phyloP scores from a whole-genome alignment of 306 rosid genomes.

The Leucaena leucocephala region DNA sequence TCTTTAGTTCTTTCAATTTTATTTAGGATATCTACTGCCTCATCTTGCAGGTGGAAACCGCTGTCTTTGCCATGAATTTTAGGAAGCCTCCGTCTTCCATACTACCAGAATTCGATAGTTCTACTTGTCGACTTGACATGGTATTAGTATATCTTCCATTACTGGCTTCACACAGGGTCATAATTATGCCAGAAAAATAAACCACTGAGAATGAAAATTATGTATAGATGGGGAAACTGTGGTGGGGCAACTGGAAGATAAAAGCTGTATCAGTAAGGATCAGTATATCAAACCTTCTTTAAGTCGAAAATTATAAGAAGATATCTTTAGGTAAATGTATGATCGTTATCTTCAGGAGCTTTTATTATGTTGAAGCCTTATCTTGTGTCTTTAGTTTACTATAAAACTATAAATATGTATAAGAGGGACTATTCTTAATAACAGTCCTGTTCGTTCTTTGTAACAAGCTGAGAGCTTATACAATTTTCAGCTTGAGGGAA shows the following conservation, averaged over 20 bases:
- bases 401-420: not conserved
- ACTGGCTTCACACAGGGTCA: not conserved
- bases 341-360: not conserved
- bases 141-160: conserved; percentile 51
- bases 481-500: not conserved
- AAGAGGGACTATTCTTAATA: not conserved
- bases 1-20: not conserved
- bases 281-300: not conserved
- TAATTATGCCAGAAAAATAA: not conserved
- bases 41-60: conserved; percentile 80
- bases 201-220: conserved; percentile 2
- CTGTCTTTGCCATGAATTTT: conserved; percentile 84
- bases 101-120: conserved; percentile 54
- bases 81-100: conserved; percentile 58
- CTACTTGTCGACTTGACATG: conserved; percentile 62
- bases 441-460: not conserved
- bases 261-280: conserved; percentile 8
- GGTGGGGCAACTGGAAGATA: not conserved
- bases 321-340: not conserved
- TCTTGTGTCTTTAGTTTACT: not conserved
- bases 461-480: conserved; percentile 1
- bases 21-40: conserved; percentile 37
- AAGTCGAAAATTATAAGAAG: not conserved
- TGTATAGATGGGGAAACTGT: not conserved
- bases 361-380: not conserved